These are phyloP conservation scores for Knoxdaviesia capensis DNA, from an alignment of 2,329 filamentous ascomycete genomes.

Conservation along the genomic window DNA sequence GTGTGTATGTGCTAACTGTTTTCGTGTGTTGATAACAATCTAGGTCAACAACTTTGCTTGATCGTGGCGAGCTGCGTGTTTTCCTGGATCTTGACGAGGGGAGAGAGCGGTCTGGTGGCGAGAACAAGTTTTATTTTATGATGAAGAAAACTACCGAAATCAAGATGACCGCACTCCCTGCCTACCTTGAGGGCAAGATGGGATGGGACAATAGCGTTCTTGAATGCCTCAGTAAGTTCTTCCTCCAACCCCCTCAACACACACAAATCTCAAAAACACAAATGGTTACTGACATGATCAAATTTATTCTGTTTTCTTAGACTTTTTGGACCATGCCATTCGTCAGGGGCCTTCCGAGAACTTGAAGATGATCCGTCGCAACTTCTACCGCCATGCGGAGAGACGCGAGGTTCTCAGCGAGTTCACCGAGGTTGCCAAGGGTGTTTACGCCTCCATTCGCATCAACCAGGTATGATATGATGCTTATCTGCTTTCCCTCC, in stretches of 20 bases:
- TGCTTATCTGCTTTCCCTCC: too few relatives aligned
- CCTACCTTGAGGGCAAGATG: conserved; percentile 42
- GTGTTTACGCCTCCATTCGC: conserved; percentile 71
- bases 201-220: conserved; percentile 47
- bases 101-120: conserved; percentile 18
- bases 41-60: conserved; percentile 18
- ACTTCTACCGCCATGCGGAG: conserved; percentile 48
- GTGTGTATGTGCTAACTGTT: too few relatives aligned
- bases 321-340: conserved; percentile 77
- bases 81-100: conserved; percentile 56
- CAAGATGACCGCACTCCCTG: conserved; percentile 41
- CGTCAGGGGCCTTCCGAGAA: conserved; percentile 54
- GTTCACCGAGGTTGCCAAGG: conserved; percentile 65
- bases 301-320: conserved; percentile 1
- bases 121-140: conserved; percentile 36
- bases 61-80: conserved; percentile 30
- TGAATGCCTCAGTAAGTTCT: conserved; percentile 43
- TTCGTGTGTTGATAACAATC: background rate
- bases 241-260: background rate
- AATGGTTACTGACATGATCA: background rate
- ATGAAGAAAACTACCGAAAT: conserved; percentile 48
- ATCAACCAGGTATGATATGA: conserved; percentile 30
- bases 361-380: conserved; percentile 57
- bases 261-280: background rate
- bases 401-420: conserved; percentile 27